Evolutionary conservation across 2,329 filamentous ascomycete genomes (phyloP), one percentile per base, ranked within the genome.

Genomic region (Berkeleyomyces basicola): DNA sequence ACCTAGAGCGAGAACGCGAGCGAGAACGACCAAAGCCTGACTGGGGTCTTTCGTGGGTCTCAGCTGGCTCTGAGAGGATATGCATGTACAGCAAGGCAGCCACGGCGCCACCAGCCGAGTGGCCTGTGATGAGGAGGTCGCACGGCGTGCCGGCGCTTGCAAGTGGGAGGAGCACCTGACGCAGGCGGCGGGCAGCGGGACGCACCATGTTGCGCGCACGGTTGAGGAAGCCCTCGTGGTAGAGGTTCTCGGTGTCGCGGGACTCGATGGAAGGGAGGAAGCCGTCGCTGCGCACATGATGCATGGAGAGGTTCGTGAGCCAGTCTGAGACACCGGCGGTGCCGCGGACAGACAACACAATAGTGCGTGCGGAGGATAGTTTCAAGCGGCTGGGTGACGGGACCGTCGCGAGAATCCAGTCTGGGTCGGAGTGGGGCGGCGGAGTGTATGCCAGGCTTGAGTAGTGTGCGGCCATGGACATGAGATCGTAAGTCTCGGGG

Each of bases 91-190:
- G 77, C 9, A 96, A 76, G 2, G 85, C 81, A 0, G 90, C 90
- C 0, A 95, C 84, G 0, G 90, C 90, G 2, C 90, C 90, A 14
- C 90, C 90, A 0, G 90, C 90, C 0, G 86, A 90, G 70, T 95
- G 90, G 0, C 90, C 90, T 0, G 90, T 95, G 65, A 96, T 87
- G 16, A 95, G 76, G 7, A 95, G 77, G 14, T 85, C 88, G 69
- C 84, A 87, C 2, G 77, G 75, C 4, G 81, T 78, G 9, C 87
- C 33, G 10, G 23, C 33, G 23, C 51, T 55, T 31, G 23, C 33
- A 1, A 39, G 33, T 7, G 51, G 51, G 2, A 55, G 51, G 7
- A 55, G 51, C 51, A 55, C 10, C 51, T n/a, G 51, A 14, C 80
- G 2, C 75, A 73, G 0, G 88, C 87, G 65, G 91, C 82, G 66